A percentile compares a stretch with the other conserved stretches of the same genome.
phyloP scores from a whole-genome alignment of 768 basidiomycete species.

The Russula foetens region DNA sequence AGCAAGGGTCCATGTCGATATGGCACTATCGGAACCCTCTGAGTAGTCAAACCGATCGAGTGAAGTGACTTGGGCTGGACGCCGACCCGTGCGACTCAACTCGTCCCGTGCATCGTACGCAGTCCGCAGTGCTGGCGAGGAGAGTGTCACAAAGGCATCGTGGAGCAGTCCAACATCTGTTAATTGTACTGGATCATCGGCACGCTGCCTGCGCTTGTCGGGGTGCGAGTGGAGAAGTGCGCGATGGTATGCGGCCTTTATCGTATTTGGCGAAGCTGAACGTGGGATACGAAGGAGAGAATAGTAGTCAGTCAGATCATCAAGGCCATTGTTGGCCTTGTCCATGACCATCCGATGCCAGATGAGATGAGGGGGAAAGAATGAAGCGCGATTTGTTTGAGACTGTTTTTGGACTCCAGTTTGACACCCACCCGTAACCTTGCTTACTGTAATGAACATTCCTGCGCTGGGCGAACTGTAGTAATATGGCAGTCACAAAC shows the following conservation, averaged over 20 bases:
- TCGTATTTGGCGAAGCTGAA: constrained; percentile 42
- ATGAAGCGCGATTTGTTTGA: too few relatives aligned
- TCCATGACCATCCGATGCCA: not conserved
- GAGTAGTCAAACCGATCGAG: constrained; percentile 53
- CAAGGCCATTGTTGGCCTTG: not conserved
- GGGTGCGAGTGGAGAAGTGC: constrained; percentile 60
- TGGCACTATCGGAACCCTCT: constrained; percentile 30
- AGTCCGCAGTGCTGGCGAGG: constrained; percentile 38
- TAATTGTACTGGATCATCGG: not conserved
- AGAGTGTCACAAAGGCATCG: constrained; percentile 59
- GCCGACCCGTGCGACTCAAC: constrained; percentile 31
- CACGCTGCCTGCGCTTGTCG: constrained; percentile 34
- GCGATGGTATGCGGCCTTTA: constrained; percentile 66
- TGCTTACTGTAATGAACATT: too few relatives aligned
- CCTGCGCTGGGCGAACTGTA: too few relatives aligned
- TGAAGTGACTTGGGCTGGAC: constrained; percentile 74
- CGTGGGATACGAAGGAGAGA: constrained; percentile 43
- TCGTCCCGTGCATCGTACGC: constrained; percentile 38
- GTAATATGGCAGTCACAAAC: too few relatives aligned
- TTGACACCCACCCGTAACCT: too few relatives aligned
- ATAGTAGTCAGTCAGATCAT: constrained; percentile 43
- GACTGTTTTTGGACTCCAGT: too few relatives aligned
- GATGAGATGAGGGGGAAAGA: too few relatives aligned
- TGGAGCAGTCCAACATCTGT: constrained; percentile 47
- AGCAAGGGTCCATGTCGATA: constrained; percentile 41